phyloP scores from a whole-genome alignment of 768 basidiomycete genomes.

The Agaricus bisporus region DNA sequence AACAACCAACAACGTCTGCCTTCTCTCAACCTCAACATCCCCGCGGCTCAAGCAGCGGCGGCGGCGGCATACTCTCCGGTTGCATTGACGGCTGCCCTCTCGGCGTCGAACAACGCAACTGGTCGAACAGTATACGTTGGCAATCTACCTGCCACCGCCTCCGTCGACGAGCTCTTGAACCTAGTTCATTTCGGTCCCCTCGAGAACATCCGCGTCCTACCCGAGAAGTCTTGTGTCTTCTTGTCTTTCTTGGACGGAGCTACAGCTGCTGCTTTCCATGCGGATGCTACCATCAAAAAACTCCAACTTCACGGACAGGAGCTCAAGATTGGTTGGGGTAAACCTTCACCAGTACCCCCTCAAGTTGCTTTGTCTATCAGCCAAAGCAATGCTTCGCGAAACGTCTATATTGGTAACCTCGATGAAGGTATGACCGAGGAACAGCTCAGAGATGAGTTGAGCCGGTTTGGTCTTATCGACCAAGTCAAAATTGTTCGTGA shows the following conservation, averaged over 20 bases:
- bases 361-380: conserved; percentile 84
- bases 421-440: conserved; percentile 91
- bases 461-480: conserved; percentile 92
- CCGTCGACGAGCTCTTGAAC: conserved; percentile 96
- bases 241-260: conserved; percentile 93
- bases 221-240: conserved; percentile 97
- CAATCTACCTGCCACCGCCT: conserved; percentile 90
- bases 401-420: conserved; percentile 93
- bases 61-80: conserved; percentile 61
- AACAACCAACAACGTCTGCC: conserved; percentile 58
- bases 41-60: conserved; percentile 46
- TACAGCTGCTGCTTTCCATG: conserved; percentile 94
- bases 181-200: conserved; percentile 97
- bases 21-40: conserved; percentile 61
- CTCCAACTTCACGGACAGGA: conserved; percentile 90
- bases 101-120: conserved; percentile 58
- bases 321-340: conserved; percentile 98
- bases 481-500: conserved; percentile 99
- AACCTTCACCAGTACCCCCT: conserved; percentile 82
- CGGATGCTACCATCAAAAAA: conserved; percentile 94
- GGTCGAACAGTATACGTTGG: conserved; percentile 97
- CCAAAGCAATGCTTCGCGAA: conserved; percentile 89
- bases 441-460: conserved; percentile 84
- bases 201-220: conserved; percentile 89
- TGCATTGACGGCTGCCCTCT: conserved; percentile 66